These are phyloP conservation scores for Claviceps pusilla DNA, from an alignment of 2,329 filamentous ascomycete species.

Conservation along the genomic window DNA sequence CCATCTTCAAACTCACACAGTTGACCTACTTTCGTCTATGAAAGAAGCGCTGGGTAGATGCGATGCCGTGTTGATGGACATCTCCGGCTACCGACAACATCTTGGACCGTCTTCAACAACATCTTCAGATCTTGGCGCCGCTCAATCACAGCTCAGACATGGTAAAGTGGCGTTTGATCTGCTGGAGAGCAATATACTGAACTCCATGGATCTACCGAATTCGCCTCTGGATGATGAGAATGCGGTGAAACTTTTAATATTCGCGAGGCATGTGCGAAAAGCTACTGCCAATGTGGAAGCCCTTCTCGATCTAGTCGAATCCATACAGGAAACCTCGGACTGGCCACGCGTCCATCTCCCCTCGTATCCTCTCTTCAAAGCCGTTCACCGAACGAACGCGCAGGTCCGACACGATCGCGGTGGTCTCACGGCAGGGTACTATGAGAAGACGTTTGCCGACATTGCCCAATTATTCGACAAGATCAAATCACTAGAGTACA, in stretches of 20 bases:
- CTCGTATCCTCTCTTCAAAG: conserved; percentile 38
- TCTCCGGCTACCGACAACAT: conserved; percentile 33
- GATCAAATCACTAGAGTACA: conserved; percentile 25
- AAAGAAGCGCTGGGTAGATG: conserved; percentile 27
- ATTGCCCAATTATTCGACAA: conserved; percentile 28
- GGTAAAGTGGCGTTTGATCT: conserved; percentile 31
- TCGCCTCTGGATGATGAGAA: conserved; percentile 31
- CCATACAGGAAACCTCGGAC: conserved; percentile 28
- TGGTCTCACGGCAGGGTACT: conserved; percentile 38
- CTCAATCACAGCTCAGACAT: conserved; percentile 25
- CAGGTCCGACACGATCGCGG: conserved; percentile 45
- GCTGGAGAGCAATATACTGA: conserved; percentile 31
- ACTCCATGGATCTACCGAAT: conserved; percentile 28
- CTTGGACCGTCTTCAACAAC: conserved; percentile 28
- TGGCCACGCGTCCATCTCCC: conserved; percentile 32
- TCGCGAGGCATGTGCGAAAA: conserved; percentile 39
- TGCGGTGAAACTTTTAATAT: conserved; percentile 38
- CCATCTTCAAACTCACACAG: conserved; percentile 30
- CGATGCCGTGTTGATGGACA: conserved; percentile 38
- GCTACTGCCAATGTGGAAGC: conserved; percentile 31
- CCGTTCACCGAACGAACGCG: conserved; percentile 37
- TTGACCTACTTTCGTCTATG: conserved; percentile 32
- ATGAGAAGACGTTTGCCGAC: conserved; percentile 29
- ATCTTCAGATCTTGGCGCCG: conserved; percentile 26
- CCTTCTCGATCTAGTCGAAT: conserved; percentile 30